Evolutionary conservation across 805 yeast species (phyloP), one percentile per base, ranked within the genome.

Genomic region (Nakazawaea wickerhamii): DNA sequence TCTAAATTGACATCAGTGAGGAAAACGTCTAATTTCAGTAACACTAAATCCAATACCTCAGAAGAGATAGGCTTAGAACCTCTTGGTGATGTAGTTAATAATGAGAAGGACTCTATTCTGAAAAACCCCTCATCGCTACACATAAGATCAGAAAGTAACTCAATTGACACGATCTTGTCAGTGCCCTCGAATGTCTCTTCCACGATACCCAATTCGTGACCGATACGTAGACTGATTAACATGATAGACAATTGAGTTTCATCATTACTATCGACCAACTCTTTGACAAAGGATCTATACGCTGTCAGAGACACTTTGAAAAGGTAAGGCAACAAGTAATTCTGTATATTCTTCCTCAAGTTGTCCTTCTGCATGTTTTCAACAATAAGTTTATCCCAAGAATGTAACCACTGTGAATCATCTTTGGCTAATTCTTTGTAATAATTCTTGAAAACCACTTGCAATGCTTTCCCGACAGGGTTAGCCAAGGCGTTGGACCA

Each of bases 1-100:
- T 84, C 90, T 13, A 86, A 68, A 43, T 81, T 78, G 15, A 74
- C 67, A 45, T 85, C 95, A n/a, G 73, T 67, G 44, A 83, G 71
- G 47, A 81, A 69, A 4, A 71, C 60, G 23, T 73, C 74, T 4
- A 81, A 52, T 23, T 71, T 61, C 0, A 64, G 55, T 30, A 59
- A 50, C 0, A 89, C 49, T 1, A 74, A 51, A 0, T 65, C 63
- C 43, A 73, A 73, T 0, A 76, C 65, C 20, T 57, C 57, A 1
- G 61, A 38, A 1, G 75, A 67, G 2, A 90, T 68, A 0, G 79
- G 77, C 38, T 64, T 66, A 0, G 95, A 75, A 3, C 75, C 74
- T 50, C 80, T 81, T 1, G 79, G 72, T 0, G 88, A 75, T 3
- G 74, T 69, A 0, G 84, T 71, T 13, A 85, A 57, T 13, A 88